Base-by-base conservation (phyloP, 2,329 filamentous ascomycete genomes). In the Atkinsonella texensis region DNA sequence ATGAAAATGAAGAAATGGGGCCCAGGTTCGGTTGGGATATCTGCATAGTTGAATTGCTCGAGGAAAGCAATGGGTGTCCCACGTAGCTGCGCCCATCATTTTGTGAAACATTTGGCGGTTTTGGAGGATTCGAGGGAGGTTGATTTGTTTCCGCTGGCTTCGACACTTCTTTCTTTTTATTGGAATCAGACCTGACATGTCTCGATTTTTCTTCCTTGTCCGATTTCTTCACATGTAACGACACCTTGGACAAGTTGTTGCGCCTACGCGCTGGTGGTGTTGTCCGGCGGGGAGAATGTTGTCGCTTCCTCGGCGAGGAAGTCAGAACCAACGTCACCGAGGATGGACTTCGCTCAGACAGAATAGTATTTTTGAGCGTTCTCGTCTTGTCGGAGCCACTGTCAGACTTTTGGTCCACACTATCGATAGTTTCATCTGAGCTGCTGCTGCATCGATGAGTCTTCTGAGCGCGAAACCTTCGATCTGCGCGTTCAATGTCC, bases 401-500 rank as follows among this genome's bases (percentile, higher is more conserved):
- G 28, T 28, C 28, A 8, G 28, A 8, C 4, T 23, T 7, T 35
- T 20, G 15, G 35, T 23, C 23, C 3, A 9, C 13, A 32, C 50
- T 49, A 18, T 52, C 43, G 31, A 33, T 15, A 4, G 46, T 32
- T 15, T 52, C 46, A 39, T 50, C 52, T 15, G 50, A 52, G n/a
- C 18, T 31, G 12, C 39, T 33, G n/a, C 43, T 46, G 18, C 42
- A 43, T 18, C 44, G 43, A 35, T 20, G 28, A 8, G 38, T 20
- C 13, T 4, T 31, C 13, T 18, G 13, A 12, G 10, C 23, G 11
- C 46, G 43, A 44, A 45, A 31, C 10, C 49, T 56, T 35, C 50
- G 52, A 23, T 49, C 48, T 13, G 23, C 40, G 13, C 52, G 49
- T 41, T 53, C 40, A 32, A 54, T 35, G 13, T 56, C 50, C 8